phyloP scores from a whole-genome alignment of 805 yeast genomes.

The Wickerhamomyces tratensis region DNA sequence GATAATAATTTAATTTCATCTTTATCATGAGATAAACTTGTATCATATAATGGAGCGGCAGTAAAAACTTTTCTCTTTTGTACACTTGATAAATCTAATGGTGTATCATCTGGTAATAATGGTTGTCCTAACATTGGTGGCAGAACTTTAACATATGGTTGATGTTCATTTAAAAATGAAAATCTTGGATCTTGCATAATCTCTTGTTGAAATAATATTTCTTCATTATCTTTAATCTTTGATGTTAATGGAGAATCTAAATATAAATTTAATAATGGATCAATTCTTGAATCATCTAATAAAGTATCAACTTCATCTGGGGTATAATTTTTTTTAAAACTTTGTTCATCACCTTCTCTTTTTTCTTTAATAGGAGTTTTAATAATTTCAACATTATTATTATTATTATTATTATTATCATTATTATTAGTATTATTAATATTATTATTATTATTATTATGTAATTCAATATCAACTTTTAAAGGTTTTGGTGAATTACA shows the following conservation, averaged over 20 bases:
- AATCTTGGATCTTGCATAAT: constrained; percentile 3
- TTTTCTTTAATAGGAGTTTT: too few species aligned
- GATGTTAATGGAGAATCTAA: constrained; percentile 6
- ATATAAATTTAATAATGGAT: constrained; percentile 1
- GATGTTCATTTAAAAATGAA: constrained; percentile 9
- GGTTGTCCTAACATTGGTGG: constrained; percentile 11
- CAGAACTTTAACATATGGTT: constrained; percentile 10
- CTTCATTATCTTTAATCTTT: neutral
- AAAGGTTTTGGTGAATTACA: constrained; percentile 20
- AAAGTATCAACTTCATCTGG: constrained; percentile 16
- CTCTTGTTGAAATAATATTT: neutral
- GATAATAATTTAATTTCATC: constrained; percentile 15
- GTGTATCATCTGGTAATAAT: constrained; percentile 11
- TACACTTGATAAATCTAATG: constrained; percentile 14
- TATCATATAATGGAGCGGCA: neutral
- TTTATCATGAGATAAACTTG: neutral
- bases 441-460: constrained; percentile 1
- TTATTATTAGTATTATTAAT: constrained; percentile 9
- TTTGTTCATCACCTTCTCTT: too few species aligned
- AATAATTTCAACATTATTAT: constrained; percentile 1
- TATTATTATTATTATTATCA: neutral
- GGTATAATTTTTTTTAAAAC: too few species aligned
- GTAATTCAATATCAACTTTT: constrained; percentile 11
- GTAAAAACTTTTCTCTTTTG: neutral
- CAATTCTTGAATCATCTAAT: constrained; percentile 8